Conservation (phyloP, 2,329 filamentous ascomycete species). For the Alternaria consortialis region DNA sequence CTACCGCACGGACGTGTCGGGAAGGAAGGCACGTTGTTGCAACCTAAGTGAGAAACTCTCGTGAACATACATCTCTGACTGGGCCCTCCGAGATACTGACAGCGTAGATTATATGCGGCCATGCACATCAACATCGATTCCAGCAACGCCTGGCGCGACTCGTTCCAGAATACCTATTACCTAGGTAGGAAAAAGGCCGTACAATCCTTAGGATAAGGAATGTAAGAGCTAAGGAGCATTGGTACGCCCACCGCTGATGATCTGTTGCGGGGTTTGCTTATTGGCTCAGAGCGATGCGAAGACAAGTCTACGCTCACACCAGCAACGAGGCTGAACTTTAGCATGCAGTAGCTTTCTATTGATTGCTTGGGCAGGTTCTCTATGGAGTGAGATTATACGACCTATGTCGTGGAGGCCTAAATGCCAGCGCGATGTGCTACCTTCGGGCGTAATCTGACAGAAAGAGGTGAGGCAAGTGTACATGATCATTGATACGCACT, state of each 20-base stretch:
- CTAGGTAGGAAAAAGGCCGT: not conserved
- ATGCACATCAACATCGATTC: not conserved
- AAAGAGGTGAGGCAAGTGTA: not conserved
- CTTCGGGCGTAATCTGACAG: not conserved
- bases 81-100: not conserved
- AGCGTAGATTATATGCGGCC: too few species aligned
- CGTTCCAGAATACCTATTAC: not conserved
- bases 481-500: not conserved
- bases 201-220: not conserved
- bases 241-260: not conserved
- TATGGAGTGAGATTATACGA: not conserved
- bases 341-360: not conserved
- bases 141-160: not conserved
- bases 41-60: not conserved
- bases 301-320: not conserved
- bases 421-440: not conserved
- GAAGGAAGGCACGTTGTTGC: not conserved
- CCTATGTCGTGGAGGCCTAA: not conserved
- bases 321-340: not conserved
- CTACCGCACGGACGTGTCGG: not conserved
- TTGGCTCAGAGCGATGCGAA: not conserved
- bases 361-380: not conserved
- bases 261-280: not conserved
- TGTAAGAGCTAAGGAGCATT: not conserved
- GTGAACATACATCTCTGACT: not conserved